Evolutionary conservation across 331 rosid species (phyloP), one percentile per base, ranked within the genome.

Genomic region (Phaseolus coccineus): DNA sequence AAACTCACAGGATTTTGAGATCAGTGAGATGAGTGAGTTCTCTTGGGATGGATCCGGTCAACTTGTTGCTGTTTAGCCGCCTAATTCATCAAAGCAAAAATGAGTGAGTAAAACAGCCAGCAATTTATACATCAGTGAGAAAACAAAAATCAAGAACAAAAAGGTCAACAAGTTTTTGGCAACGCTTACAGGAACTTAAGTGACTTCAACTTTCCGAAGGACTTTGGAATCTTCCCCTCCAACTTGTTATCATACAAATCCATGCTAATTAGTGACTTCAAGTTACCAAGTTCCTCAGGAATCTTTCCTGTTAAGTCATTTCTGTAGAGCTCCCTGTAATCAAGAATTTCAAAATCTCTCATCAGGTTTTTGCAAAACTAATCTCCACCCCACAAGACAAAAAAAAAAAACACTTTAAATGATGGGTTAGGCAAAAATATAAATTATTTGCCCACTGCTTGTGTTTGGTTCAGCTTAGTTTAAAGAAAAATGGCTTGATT

Each of bases 11-110:
- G 84, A 96, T 68, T 89, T 91, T 90, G 80, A 96, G 97, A 85
- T 88, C 83, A 62, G 90, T 82, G 80, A 93, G 98, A 77, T 9
- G 15, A 25, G 90, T 81, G 71, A 96, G 90, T 71, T 91, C 95
- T 82, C 99, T 89, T n/a, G 99, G 99, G 76, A 96, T 96, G 39
- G 91, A 82, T 67, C 97, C 99, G 0, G 91, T 80, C 58, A 96
- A 87, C 82, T 90, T 89, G 87, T 96, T 96, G 88, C 85, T 87
- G 85, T 87, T 91, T 12, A 96, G 80, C 47, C 98, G 90, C 71
- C 98, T 93, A 79, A 71, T 71, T 51, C 19, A 79, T 55, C 37
- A 56, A 77, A 42, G 42, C 52, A 66, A 79, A 66, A 81, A 72
- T 1, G 68, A 7, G 68, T 31, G 6, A 62, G 48, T 69, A 25